Conservation (phyloP, 306 rosid genomes). For the Lathyrus aphaca region DNA sequence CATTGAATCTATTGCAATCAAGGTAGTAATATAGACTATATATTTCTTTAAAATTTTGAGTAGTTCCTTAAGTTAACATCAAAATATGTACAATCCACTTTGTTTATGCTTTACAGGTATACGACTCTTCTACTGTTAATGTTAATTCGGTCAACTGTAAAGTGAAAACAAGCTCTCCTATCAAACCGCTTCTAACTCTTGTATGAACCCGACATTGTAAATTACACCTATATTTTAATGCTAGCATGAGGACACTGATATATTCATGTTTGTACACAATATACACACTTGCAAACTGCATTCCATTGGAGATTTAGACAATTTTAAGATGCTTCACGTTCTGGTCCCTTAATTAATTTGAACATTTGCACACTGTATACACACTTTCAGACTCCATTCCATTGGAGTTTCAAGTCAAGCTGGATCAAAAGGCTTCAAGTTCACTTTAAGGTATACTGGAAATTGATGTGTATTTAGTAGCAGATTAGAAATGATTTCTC, state of each 20-base stretch:
- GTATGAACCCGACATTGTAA: conserved; percentile 51
- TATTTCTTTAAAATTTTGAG: conserved; percentile 26
- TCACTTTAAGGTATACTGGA: no score
- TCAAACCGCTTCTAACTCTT: conserved; percentile 66
- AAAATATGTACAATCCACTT: conserved; percentile 3
- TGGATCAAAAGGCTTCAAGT: no score
- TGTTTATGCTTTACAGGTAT: conserved; percentile 53
- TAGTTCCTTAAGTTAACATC: conserved; percentile 8
- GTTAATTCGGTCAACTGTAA: conserved; percentile 73
- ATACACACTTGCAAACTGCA: not conserved
- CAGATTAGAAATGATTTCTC: no score
- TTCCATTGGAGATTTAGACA: no score
- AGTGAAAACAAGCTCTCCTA: conserved; percentile 81
- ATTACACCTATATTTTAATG: conserved; percentile 28
- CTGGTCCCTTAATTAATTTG: no score
- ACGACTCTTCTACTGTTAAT: conserved; percentile 60
- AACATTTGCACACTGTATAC: no score
- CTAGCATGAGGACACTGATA: conserved; percentile 13
- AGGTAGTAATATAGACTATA: no score
- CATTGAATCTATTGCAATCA: no score
- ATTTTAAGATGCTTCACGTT: no score
- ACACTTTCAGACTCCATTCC: no score
- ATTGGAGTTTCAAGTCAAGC: no score
- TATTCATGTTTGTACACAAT: conserved; percentile 9
- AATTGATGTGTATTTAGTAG: no score